Base-by-base conservation (phyloP, 2,329 filamentous ascomycete genomes). In the Sarocladiaceae sp. region DNA sequence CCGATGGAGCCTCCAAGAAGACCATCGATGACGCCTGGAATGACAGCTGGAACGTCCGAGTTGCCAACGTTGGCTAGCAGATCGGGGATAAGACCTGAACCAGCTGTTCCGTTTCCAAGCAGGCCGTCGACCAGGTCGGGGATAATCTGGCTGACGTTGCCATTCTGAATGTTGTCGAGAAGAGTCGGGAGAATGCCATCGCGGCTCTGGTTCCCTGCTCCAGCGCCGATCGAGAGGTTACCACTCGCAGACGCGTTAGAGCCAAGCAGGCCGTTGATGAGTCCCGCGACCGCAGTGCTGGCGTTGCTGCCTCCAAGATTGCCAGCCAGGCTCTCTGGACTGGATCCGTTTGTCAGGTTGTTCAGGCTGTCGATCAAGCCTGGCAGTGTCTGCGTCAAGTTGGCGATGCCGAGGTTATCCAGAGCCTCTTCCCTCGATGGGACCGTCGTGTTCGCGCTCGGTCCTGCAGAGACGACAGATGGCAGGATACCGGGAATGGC, bases 81-180 rank as follows among this genome's bases (percentile, higher is more conserved):
- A 21, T 43, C 27, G 10, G 40, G 40, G 6, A 43, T 43, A 3
- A 43, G 27, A 33, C 40, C 40, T 3, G 40, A 32, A 7, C 40
- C 40, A 6, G 19, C 40, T 3, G 40, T 43, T 4, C 40, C 40
- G 16, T 43, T 43, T 10, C 40, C 40, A 13, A 43, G 40, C 10
- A 43, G 40, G 21, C 40, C 40, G 12, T 43, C 27, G 16, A 43
- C 40, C 12, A 43, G 40, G n/a, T 43, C 40, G 3, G 40, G 40
- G 19, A 43, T 43, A 27, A 43, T 43, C 6, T 16, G 40, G 4
- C 21, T 43, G 26, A 43, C 40, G n/a, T 43, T 43, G 27, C 40
- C 40, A 16, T 15, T 43, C 15, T 10, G 11, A 4, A 43, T 21
- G 18, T 43, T 43, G 23, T 33, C 29, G 10, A 43, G 40, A 10